Conservation (phyloP, 805 yeast genomes). For the Blastobotrys parvus region DNA sequence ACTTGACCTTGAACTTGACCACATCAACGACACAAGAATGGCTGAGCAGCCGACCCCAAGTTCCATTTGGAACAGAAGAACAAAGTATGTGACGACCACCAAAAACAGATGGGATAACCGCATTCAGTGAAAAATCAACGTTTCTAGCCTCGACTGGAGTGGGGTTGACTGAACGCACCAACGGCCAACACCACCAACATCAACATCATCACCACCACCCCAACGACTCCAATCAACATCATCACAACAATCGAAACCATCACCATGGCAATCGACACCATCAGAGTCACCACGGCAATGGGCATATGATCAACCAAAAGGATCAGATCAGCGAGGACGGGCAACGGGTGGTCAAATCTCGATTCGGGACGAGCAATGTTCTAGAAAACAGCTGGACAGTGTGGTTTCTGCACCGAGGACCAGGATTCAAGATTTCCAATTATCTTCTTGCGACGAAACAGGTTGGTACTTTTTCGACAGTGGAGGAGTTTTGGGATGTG, state of each 20-base stretch:
- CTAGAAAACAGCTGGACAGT: slow-evolving; percentile 23
- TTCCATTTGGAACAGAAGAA: slow-evolving; percentile 16
- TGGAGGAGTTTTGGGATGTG: slow-evolving; percentile 97
- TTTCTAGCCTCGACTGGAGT: slow-evolving; percentile 18
- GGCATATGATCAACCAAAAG: background rate
- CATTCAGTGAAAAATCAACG: slow-evolving; percentile 14
- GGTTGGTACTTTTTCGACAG: slow-evolving; percentile 76
- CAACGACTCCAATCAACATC: background rate
- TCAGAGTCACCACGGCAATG: background rate
- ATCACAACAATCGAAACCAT: slow-evolving; percentile 1
- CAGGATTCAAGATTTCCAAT: slow-evolving; percentile 19
- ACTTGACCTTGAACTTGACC: too few species aligned
- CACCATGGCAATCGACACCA: background rate
- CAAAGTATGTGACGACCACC: slow-evolving; percentile 6
- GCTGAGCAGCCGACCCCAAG: background rate
- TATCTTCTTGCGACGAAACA: slow-evolving; percentile 44
- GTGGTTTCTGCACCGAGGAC: slow-evolving; percentile 25
- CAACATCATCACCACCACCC: background rate
- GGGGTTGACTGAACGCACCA: background rate
- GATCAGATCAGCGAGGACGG: slow-evolving; percentile 6
- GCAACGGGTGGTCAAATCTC: slow-evolving; percentile 11
- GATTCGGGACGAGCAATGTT: slow-evolving; percentile 10
- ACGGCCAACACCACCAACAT: background rate
- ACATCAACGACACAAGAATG: too few species aligned
- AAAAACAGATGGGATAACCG: background rate